Base-by-base conservation (phyloP, 2,329 filamentous ascomycete species). In the Ceratocystis variospora region DNA sequence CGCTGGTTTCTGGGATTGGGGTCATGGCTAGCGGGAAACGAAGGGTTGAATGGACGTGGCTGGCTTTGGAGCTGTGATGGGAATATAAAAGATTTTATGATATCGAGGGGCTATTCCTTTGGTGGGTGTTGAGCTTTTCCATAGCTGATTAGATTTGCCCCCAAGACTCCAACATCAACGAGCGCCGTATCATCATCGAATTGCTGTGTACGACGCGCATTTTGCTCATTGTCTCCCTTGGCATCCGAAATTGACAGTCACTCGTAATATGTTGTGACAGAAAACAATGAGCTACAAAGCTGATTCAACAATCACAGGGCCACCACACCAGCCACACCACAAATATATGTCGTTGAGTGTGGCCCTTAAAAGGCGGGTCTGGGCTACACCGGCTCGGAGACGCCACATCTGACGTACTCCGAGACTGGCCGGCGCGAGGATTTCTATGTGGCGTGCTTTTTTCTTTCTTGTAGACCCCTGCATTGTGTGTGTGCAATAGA, bases 81-180 rank as follows among this genome's bases (percentile, higher is more conserved):
- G 61, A 65, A 59, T 65, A 65, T 65, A 65, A 65, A 65, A 65
- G 41, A 59, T 31, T 33, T 25, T 25, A 15, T 59, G 55, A 59
- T 31, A 19, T 28, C 2, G 53, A 59, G 28, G 33, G 53, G 17
- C 22, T n/a, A 53, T 53, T 53, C 15, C 48, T 28, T 25, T 53
- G 1, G 48, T 25, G 48, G 25, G 48, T 53, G 15, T 53, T n/a
- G 55, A 10, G 22, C 28, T 59, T 17, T 31, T 59, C 31, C n/a
- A 31, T 59, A n/a, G 55, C n/a, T 59, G 15, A 19, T 37, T 33
- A n/a, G 15, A 7, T 59, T 37, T 3, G 37, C 37, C 28, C 25
- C 25, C 55, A 33, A 33, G 55, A 59, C 28, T 31, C 19, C 15
- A 59, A 59, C 33, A 59, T 37, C 31, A 33, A 59, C 28, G 3